Evolutionary conservation across 768 basidiomycete genomes (phyloP), one percentile per base, ranked within the genome.

Genomic region (Hydnomerulius pinastri): DNA sequence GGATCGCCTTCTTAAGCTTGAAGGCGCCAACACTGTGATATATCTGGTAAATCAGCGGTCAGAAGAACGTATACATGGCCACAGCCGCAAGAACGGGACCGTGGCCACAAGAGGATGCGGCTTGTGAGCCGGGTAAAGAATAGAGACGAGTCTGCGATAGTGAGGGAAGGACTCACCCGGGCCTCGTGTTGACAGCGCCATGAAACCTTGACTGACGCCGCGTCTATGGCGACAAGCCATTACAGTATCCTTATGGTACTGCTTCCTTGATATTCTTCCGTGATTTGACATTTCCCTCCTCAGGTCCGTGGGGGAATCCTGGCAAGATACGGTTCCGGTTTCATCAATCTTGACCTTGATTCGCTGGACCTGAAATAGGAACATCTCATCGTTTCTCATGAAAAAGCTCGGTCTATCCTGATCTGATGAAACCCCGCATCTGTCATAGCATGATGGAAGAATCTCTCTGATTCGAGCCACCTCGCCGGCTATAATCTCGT

Each of bases 141-240:
- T 48, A 50, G 43, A 51, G 36, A 50, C 21, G 20, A 27, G 55
- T 39, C 46, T 66, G 48, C 42, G 54, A 59, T 64, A 38, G 20
- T 36, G 51, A 60, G 52, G 51, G 37, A 61, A 63, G 40, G 28
- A 59, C 61, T 56, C 68, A 68, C 66, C 63, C 58, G 48, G 52
- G 41, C 60, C 68, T 59, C 67, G 44, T 68, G 67, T 67, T 57
- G 61, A 60, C 66, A 55, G 56, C 58, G 56, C 54, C 59, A 66
- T 66, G 67, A 67, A 67, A 68, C 68, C 66, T 66, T 66, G 64
- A 47, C 35, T 66, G 68, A 68, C 48, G 57, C 53, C 57, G 64
- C 54, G 55, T 58, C 48, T 66, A 58, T 58, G 52, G 68, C 60
- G 63, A 67, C 63, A 51, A 55, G 45, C 54, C 52, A 57, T 60